Percentiles rank a stretch among this genome's conserved stretches.
These are phyloP conservation scores for Leishmania aethiopica DNA, from an alignment of 208 protist species.

Conservation along the genomic window DNA sequence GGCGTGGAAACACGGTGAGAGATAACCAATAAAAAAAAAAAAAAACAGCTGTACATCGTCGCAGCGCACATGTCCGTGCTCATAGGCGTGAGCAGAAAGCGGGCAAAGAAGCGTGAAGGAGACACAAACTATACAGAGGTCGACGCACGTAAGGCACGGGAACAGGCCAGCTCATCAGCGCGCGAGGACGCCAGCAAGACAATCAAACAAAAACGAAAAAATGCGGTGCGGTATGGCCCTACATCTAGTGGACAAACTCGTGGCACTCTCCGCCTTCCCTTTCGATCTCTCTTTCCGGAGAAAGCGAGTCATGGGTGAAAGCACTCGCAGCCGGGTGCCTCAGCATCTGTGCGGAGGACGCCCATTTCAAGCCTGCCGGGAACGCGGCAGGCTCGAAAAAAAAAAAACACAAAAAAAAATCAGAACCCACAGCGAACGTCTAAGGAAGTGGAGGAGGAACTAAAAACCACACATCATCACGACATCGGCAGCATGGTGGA, in stretches of 20 bases:
- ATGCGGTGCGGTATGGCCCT: not conserved
- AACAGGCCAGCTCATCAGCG: not conserved
- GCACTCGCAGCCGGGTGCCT: not conserved
- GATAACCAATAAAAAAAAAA: not conserved
- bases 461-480: not conserved
- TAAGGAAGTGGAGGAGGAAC: not conserved
- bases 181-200: not conserved
- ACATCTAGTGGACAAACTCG: not conserved
- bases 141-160: not conserved
- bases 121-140: not conserved
- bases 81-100: not conserved
- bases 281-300: not conserved
- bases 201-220: slow-evolving; percentile 1
- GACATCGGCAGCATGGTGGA: not conserved
- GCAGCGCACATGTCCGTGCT: not conserved
- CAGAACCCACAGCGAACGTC: not conserved
- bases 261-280: not conserved
- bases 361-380: not conserved
- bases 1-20: not conserved
- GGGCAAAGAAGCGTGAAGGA: not conserved
- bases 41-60: not conserved
- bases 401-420: not conserved
- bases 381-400: not conserved
- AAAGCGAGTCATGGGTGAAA: not conserved
- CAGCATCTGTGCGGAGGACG: not conserved